These are phyloP conservation scores for Paecilomyces dactylethromorphus DNA, from an alignment of 2,329 filamentous ascomycete species.

Conservation along the genomic window DNA sequence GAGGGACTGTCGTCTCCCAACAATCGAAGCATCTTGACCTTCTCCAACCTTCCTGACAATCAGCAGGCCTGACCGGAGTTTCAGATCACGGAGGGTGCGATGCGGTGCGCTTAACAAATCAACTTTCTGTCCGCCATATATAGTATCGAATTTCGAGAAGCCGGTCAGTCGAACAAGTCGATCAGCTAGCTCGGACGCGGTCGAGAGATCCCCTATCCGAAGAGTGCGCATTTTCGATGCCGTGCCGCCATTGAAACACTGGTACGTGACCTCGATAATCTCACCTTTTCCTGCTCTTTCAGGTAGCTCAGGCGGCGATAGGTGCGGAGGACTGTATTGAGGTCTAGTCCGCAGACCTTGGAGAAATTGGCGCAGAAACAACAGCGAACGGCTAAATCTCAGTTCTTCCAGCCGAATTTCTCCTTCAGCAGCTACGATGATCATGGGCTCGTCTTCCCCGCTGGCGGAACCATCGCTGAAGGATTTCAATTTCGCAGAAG, in stretches of 20 bases:
- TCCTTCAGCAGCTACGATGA: constrained; percentile 42
- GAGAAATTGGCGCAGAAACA: constrained; percentile 62
- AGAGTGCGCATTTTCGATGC: constrained; percentile 58
- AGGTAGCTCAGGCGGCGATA: constrained; percentile 53
- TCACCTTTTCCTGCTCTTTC: constrained; percentile 54
- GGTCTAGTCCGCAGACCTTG: constrained; percentile 45
- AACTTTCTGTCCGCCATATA: constrained; percentile 62
- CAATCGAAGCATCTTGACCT: constrained; percentile 26
- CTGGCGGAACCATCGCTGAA: constrained; percentile 38
- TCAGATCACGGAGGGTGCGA: constrained; percentile 62
- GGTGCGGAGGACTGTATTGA: constrained; percentile 55
- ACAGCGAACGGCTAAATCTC: constrained; percentile 62
- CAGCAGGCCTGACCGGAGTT: constrained; percentile 58
- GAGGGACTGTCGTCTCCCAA: constrained; percentile 44
- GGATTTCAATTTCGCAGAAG: constrained; percentile 52
- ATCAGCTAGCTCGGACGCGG: constrained; percentile 61
- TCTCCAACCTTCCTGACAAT: constrained; percentile 56
- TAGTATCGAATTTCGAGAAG: constrained; percentile 69
- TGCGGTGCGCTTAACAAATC: constrained; percentile 54
- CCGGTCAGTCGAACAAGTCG: constrained; percentile 63
- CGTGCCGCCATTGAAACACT: constrained; percentile 59
- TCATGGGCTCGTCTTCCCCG: constrained; percentile 49
- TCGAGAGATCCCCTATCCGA: constrained; percentile 64
- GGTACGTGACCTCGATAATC: constrained; percentile 62
- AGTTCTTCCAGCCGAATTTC: constrained; percentile 52